Conservation (phyloP, 192 early-diverging fungal species). For the Pilobolus umbonatus region DNA sequence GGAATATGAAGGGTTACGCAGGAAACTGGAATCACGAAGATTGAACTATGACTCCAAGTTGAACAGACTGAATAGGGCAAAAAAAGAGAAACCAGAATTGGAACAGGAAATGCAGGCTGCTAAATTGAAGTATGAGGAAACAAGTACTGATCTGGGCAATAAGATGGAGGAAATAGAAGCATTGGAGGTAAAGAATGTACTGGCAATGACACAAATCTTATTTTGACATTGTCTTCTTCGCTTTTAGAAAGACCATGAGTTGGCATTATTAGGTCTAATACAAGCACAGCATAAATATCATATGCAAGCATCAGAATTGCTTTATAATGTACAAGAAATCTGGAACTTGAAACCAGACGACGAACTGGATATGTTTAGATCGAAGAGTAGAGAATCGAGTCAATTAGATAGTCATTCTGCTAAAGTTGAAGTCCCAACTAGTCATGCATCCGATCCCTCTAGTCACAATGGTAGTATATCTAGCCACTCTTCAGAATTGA, state of each 20-base stretch:
- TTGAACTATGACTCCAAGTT: slow-evolving; percentile 91
- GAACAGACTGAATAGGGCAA: slow-evolving; percentile 81
- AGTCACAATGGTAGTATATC: neutral
- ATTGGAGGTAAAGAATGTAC: slow-evolving; percentile 62
- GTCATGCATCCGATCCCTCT: neutral
- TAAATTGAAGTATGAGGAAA: slow-evolving; percentile 93
- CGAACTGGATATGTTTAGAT: neutral
- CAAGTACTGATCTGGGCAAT: slow-evolving; percentile 64
- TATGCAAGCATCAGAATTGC: slow-evolving; percentile 7
- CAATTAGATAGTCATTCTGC: neutral
- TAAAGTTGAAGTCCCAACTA: neutral
- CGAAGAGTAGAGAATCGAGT: neutral
- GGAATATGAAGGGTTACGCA: slow-evolving; percentile 59
- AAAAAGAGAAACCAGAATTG: slow-evolving; percentile 86
- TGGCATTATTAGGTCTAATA: slow-evolving; percentile 26
- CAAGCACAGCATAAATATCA: slow-evolving; percentile 32
- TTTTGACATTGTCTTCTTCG: neutral
- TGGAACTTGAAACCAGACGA: too few relatives aligned
- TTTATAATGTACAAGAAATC: slow-evolving; percentile 2
- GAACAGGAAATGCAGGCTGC: slow-evolving; percentile 88
- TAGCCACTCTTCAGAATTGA: too few relatives aligned
- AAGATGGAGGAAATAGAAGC: slow-evolving; percentile 83
- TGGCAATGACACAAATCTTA: neutral
- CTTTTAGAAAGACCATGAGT: slow-evolving; percentile 24
- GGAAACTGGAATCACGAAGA: slow-evolving; percentile 83